Conservation (phyloP, 805 yeast species). For the Lachancea dasiensis region DNA sequence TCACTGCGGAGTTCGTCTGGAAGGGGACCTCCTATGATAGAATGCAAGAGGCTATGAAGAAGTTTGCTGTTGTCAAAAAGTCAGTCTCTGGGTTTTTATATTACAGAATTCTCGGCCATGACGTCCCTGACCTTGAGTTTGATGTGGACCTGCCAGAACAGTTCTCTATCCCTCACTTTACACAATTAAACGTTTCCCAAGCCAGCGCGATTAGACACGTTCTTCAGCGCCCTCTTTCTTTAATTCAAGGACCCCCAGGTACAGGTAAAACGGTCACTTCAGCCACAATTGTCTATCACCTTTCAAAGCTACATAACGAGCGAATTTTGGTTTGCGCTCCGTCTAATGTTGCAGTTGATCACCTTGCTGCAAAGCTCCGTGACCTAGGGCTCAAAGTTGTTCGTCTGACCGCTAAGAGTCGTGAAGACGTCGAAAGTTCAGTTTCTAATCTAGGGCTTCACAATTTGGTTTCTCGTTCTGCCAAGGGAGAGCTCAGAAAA, state of each 20-base stretch:
- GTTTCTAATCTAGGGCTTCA: slow-evolving; percentile 55
- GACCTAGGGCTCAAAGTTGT: slow-evolving; percentile 71
- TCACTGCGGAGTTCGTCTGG: slow-evolving; percentile 86
- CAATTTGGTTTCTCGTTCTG: slow-evolving; percentile 40
- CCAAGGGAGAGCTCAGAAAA: slow-evolving; percentile 54
- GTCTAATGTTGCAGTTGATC: slow-evolving; percentile 92
- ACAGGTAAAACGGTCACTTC: slow-evolving; percentile 95
- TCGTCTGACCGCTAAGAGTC: slow-evolving; percentile 64
- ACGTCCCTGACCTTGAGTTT: slow-evolving; percentile 56
- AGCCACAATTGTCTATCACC: slow-evolving; percentile 77
- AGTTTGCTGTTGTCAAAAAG: slow-evolving; percentile 62
- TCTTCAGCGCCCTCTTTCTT: slow-evolving; percentile 62
- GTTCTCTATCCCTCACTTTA: slow-evolving; percentile 59
- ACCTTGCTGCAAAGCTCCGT: slow-evolving; percentile 68
- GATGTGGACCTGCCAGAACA: slow-evolving; percentile 55
- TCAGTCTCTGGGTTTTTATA: slow-evolving; percentile 71
- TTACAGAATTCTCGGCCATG: slow-evolving; percentile 76
- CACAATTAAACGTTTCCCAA: slow-evolving; percentile 73
- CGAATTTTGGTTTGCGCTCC: slow-evolving; percentile 88
- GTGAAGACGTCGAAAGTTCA: slow-evolving; percentile 74
- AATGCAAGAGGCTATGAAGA: slow-evolving; percentile 71
- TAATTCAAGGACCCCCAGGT: slow-evolving; percentile 95
- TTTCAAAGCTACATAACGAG: slow-evolving; percentile 54
- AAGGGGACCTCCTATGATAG: slow-evolving; percentile 76
- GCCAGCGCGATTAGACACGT: slow-evolving; percentile 68